Conservation (phyloP, 1,139 yeast genomes). For the Debaryomyces subglobosus region DNA sequence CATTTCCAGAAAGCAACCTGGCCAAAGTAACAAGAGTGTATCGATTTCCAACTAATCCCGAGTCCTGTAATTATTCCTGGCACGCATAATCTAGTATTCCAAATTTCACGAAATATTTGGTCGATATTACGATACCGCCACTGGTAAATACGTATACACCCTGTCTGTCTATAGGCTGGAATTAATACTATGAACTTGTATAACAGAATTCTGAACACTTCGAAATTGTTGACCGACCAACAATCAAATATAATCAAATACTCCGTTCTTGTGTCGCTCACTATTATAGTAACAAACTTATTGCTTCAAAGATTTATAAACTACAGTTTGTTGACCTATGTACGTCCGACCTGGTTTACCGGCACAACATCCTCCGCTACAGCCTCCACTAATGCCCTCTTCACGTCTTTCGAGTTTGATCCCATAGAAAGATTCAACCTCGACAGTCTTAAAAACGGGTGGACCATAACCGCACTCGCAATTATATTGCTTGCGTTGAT, state of each 20-base stretch:
- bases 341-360: neutral
- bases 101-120: neutral
- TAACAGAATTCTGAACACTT: neutral
- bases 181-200: neutral
- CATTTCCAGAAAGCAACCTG: neutral
- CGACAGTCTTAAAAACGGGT: constrained; percentile 23
- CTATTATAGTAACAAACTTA: neutral
- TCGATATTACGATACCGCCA: neutral
- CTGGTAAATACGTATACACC: neutral
- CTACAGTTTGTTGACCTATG: neutral
- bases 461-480: constrained; percentile 18
- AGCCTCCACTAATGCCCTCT: neutral
- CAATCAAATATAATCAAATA: constrained; percentile 2
- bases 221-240: neutral
- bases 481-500: constrained; percentile 6
- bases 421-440: constrained; percentile 30
- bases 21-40: neutral
- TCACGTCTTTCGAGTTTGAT: constrained; percentile 17
- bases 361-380: neutral
- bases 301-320: neutral
- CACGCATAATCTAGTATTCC: neutral
- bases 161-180: neutral
- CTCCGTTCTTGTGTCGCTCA: constrained; percentile 3
- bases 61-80: neutral
- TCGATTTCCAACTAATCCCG: neutral